phyloP scores from a whole-genome alignment of 2,329 filamentous ascomycete species.

The Neodidymelliopsis sp. region DNA sequence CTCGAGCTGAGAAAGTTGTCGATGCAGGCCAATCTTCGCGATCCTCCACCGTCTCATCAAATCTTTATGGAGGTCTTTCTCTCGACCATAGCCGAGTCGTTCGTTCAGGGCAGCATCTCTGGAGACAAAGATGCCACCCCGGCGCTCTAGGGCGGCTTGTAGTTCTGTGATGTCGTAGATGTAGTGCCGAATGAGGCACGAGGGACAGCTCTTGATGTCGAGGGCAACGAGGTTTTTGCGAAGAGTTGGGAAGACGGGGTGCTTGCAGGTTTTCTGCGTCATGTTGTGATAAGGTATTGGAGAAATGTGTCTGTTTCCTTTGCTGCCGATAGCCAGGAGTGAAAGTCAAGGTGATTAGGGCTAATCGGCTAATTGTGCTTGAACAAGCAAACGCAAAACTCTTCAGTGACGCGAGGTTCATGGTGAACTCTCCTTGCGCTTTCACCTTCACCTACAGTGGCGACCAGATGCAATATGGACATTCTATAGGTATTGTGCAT shows the following conservation, averaged over 20 bases:
- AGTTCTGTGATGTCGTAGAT: constrained; percentile 14
- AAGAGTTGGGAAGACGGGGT: not conserved
- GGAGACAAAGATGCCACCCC: constrained; percentile 25
- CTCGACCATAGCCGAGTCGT: not conserved
- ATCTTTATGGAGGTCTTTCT: not conserved
- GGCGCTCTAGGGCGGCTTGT: constrained; percentile 12
- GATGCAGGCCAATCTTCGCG: constrained; percentile 10
- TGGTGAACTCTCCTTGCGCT: too few species aligned
- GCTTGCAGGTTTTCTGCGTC: not conserved
- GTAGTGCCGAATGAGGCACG: constrained; percentile 12
- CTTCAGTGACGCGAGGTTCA: too few species aligned
- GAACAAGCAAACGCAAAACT: too few species aligned
- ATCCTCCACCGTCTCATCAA: constrained; percentile 1
- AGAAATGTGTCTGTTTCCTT: too few species aligned
- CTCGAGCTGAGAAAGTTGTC: constrained; percentile 12
- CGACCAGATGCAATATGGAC: too few species aligned
- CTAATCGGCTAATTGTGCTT: too few species aligned
- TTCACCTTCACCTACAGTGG: too few species aligned
- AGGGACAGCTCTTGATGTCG: constrained; percentile 1
- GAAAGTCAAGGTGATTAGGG: too few species aligned
- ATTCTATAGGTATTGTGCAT: too few species aligned
- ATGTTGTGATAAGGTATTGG: not conserved
- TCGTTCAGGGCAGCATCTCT: not conserved
- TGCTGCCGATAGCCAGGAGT: too few species aligned
- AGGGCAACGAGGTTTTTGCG: not conserved